Conservation (phyloP, 2,329 filamentous ascomycete species). For the Trichoderma aggressivum region DNA sequence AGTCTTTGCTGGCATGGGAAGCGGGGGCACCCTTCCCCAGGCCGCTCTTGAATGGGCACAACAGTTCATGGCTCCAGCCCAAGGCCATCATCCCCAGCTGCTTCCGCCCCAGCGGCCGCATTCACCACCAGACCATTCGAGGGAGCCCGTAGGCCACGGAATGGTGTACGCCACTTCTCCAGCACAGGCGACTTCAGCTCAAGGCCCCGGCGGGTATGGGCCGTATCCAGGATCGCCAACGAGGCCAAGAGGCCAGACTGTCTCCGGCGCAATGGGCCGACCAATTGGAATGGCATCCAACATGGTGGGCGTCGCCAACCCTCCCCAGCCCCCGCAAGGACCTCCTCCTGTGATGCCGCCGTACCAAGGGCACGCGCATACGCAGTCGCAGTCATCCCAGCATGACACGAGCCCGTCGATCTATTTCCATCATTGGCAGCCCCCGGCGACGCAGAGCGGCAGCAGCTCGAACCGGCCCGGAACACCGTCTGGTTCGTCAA, state of each 20-base stretch:
- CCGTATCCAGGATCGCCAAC: slow-evolving; percentile 49
- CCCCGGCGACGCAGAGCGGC: slow-evolving; percentile 64
- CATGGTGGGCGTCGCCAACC: slow-evolving; percentile 45
- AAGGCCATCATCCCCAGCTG: slow-evolving; percentile 50
- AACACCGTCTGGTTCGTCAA: slow-evolving; percentile 72
- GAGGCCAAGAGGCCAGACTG: slow-evolving; percentile 48
- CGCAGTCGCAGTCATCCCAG: slow-evolving; percentile 52
- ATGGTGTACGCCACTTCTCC: slow-evolving; percentile 41
- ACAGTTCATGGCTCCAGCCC: slow-evolving; percentile 55
- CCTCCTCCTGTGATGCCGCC: slow-evolving; percentile 34
- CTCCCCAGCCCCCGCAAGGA: slow-evolving; percentile 34
- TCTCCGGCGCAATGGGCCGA: slow-evolving; percentile 41
- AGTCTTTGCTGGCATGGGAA: slow-evolving; percentile 68
- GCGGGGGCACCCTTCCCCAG: slow-evolving; percentile 57
- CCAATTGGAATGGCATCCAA: slow-evolving; percentile 35
- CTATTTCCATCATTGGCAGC: slow-evolving; percentile 92
- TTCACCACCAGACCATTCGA: slow-evolving; percentile 54
- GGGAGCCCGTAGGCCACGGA: slow-evolving; percentile 46
- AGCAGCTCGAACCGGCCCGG: slow-evolving; percentile 62
- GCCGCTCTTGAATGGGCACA: slow-evolving; percentile 65
- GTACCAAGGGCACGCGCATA: slow-evolving; percentile 45
- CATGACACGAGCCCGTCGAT: slow-evolving; percentile 71
- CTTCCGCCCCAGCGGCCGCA: slow-evolving; percentile 47
- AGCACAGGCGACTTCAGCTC: slow-evolving; percentile 29
- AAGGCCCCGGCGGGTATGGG: slow-evolving; percentile 40